These are phyloP conservation scores for Chytriomyces confervae DNA, from an alignment of 192 early-diverging fungal species.

Conservation along the genomic window DNA sequence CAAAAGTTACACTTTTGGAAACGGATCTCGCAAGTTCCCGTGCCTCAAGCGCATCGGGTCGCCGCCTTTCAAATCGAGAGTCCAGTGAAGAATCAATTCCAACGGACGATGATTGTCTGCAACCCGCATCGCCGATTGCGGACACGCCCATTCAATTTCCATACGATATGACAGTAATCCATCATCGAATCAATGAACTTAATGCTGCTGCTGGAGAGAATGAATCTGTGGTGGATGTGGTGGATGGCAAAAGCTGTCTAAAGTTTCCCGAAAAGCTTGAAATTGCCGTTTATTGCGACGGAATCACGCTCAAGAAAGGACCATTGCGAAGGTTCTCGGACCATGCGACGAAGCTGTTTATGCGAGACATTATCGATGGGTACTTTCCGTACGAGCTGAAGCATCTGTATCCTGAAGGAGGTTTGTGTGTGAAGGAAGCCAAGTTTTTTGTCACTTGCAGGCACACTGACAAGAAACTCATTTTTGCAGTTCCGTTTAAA, in stretches of 20 bases:
- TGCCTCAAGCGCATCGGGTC: background rate
- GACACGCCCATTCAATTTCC: constrained; percentile 22
- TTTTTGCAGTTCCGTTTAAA: too few relatives aligned
- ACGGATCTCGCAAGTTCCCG: background rate
- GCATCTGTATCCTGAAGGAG: constrained; percentile 47
- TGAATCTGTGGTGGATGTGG: background rate
- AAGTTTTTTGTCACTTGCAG: too few relatives aligned
- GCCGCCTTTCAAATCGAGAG: background rate
- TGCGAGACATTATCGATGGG: constrained; percentile 49
- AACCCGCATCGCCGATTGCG: too few relatives aligned
- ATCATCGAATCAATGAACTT: constrained; percentile 35
- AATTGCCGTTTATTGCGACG: constrained; percentile 42
- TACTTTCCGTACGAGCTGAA: constrained; percentile 54
- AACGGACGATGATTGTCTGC: background rate
- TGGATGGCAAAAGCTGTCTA: constrained; percentile 17
- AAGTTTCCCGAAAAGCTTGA: constrained; percentile 7
- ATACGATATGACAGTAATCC: constrained; percentile 32
- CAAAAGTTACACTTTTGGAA: constrained; percentile 1
- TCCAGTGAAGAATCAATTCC: background rate
- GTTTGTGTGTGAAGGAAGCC: background rate
- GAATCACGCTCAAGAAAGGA: constrained; percentile 40
- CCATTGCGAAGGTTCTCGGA: constrained; percentile 37
- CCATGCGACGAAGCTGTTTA: constrained; percentile 33
- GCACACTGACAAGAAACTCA: too few relatives aligned
- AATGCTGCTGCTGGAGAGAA: constrained; percentile 35